Evolutionary conservation across 768 basidiomycete genomes (phyloP), one percentile per base, ranked within the genome.

Genomic region (Cyclocybe aegerita): DNA sequence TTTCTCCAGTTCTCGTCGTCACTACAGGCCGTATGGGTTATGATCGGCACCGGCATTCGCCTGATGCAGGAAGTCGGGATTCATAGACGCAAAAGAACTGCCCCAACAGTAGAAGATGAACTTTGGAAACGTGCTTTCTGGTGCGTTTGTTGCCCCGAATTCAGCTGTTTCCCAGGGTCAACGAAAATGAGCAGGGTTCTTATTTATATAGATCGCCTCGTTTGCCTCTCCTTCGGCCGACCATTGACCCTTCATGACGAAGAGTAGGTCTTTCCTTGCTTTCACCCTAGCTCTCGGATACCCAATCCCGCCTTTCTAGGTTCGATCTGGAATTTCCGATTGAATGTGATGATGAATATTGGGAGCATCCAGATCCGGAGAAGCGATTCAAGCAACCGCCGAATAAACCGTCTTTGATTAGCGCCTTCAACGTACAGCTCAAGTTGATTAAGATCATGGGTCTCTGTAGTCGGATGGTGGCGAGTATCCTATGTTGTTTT

Each of bases 181-280:
- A n/a, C n/a, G n/a, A n/a, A 41, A 8, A 2, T 6, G 10, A 29
- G 11, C 43, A 80, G 79, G 77, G 71, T 76, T 0, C 65, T 80
- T 6, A 66, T 79, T 8, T 63, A 58, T 14, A 67, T 79, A 55
- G 80, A 81, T 53, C 58, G 78, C 43, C 54, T 67, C 23, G 55
- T 70, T 29, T 74, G 77, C 33, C 62, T 70, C 0, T 67, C 73
- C 1, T 69, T 85, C 11, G 89, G 89, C 3, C 71, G 88, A 12
- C 84, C 85, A 0, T 77, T 82, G 54, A 80, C 82, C 4, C 75
- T 90, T 8, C 82, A 85, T 42, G 85, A 89, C 53, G 85, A 86
- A 60, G 87, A 88, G 81, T 81, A 62, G 52, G 80, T 34, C 29
- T 62, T n/a, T 33, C n/a, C n/a, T 34, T 17, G 8, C 12, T 15